Percentiles rank a stretch among this genome's conserved stretches.
Conservation (phyloP, 1,284 basidiomycete species). For the Gymnopus androsaceus region DNA sequence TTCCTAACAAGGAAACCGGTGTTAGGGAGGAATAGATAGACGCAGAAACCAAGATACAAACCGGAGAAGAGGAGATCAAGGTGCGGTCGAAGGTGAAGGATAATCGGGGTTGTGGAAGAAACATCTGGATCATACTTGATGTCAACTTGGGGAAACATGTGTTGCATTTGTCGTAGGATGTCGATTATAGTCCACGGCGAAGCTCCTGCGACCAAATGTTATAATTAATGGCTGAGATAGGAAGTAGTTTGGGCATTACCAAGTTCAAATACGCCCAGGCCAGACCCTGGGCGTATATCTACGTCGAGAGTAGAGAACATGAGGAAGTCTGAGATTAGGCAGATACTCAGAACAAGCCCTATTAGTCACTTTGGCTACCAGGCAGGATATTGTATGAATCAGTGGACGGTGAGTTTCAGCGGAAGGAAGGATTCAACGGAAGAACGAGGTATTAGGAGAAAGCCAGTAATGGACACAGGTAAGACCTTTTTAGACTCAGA, state of each 20-base stretch:
- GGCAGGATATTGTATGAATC: too few species aligned
- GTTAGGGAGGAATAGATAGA: too few species aligned
- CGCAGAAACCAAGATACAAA: too few species aligned
- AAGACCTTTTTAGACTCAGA: too few species aligned
- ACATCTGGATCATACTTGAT: conserved; percentile 81
- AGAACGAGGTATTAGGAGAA: background rate
- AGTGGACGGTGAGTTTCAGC: too few species aligned
- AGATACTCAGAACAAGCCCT: too few species aligned
- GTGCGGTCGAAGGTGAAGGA: conserved; percentile 77
- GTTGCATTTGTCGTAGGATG: conserved; percentile 59
- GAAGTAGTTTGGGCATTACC: conserved; percentile 43
- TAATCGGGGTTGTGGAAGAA: conserved; percentile 71
- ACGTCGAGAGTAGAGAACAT: conserved; percentile 73
- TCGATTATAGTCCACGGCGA: conserved; percentile 84
- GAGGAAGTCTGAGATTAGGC: too few species aligned
- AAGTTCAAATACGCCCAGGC: conserved; percentile 77
- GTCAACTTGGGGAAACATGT: conserved; percentile 79
- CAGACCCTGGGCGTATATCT: conserved; percentile 76
- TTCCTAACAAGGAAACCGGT: too few species aligned
- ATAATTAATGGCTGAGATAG: conserved; percentile 9
- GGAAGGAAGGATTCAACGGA: too few species aligned
- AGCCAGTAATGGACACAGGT: too few species aligned
- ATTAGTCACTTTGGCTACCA: too few species aligned
- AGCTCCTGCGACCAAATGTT: conserved; percentile 52
- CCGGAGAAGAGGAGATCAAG: conserved; percentile 81